Conservation (phyloP, 495 filamentous ascomycete species). For the Penicillium chermesinum region DNA sequence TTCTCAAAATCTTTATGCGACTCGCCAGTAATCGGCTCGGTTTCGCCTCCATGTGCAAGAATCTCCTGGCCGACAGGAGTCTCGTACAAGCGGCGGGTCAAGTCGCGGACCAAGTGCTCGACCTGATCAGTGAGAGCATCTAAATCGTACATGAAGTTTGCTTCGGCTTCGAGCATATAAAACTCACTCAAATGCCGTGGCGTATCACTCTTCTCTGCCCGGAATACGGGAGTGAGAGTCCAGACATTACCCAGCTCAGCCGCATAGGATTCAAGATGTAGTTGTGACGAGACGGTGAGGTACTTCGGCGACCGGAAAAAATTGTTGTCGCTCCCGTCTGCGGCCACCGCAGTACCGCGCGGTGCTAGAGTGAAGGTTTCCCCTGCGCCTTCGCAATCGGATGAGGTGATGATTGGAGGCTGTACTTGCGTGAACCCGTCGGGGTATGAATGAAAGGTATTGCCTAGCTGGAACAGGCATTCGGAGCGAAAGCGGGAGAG, state of each 20-base stretch:
- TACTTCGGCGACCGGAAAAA: slow-evolving; percentile 94
- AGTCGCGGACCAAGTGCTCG: slow-evolving; percentile 67
- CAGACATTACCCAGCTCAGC: slow-evolving; percentile 87
- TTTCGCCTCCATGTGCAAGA: slow-evolving; percentile 35
- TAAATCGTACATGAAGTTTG: slow-evolving; percentile 69
- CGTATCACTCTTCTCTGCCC: slow-evolving; percentile 92
- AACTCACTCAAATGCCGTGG: slow-evolving; percentile 94
- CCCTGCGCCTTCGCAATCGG: slow-evolving; percentile 94
- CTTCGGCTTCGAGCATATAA: slow-evolving; percentile 95
- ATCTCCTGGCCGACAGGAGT: slow-evolving; percentile 62
- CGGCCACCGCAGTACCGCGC: slow-evolving; percentile 22
- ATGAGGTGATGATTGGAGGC: slow-evolving; percentile 90
- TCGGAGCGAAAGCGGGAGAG: slow-evolving; percentile 82
- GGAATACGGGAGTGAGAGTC: slow-evolving; percentile 89
- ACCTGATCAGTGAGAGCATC: slow-evolving; percentile 66
- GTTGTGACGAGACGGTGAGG: slow-evolving; percentile 88
- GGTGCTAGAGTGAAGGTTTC: slow-evolving; percentile 80
- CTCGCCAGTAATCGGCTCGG: slow-evolving; percentile 24
- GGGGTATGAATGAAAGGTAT: slow-evolving; percentile 58
- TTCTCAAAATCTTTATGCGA: slow-evolving; percentile 7
- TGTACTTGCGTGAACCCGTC: slow-evolving; percentile 80
- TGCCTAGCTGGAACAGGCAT: slow-evolving; percentile 69
- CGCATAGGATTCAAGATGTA: slow-evolving; percentile 90
- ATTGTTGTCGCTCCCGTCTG: slow-evolving; percentile 27
- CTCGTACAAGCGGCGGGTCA: slow-evolving; percentile 51